Evolutionary conservation across 2,329 filamentous ascomycete species (phyloP), one percentile per base, ranked within the genome.

Genomic region (Aspergillus pseudonomiae): DNA sequence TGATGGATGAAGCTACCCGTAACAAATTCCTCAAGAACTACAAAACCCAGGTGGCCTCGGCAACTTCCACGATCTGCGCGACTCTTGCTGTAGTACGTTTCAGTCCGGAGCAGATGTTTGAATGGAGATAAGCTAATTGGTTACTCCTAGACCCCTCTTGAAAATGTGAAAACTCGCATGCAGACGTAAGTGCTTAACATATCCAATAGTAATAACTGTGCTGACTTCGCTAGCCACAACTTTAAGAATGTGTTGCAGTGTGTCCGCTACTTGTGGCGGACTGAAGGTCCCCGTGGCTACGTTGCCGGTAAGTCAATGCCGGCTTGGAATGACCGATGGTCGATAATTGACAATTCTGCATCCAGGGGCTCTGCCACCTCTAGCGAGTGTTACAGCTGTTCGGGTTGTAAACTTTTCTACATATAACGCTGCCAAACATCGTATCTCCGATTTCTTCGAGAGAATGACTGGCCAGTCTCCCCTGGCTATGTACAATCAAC

Each of bases 101-200:
- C 6, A 19, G 14, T 21, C 7, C 10, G 5, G 48, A 32, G 12
- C 48, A 14, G 19, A 14, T 32, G 48, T 19, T 21, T 52, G 19
- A 21, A 32, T n/a, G 6, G 48, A 52, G 10, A 12, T 16, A 65
- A 63, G 61, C 65, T 73, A 59, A 71, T 43, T 57, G 16, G 6
- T 52, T 57, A 30, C 36, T 39, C 46, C 21, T 63, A 82, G 80
- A 81, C 81, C 54, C 81, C 81, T 43, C 66, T 82, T 57, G 81
- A 83, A 64, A 83, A 83, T 66, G 67, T 82, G 63, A 83, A 83
- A 68, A 82, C 80, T 56, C 80, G 81, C 39, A 82, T 83, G 80
- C 81, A 83, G 73, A 82, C 80, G 80, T 82, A 71, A 69, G 79
- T 72, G 28, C 26, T 21, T 6, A 52, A 19, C 7, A 34, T 16